phyloP scores from a whole-genome alignment of 2,329 filamentous ascomycete genomes.

The Hypoxylon sp. region DNA sequence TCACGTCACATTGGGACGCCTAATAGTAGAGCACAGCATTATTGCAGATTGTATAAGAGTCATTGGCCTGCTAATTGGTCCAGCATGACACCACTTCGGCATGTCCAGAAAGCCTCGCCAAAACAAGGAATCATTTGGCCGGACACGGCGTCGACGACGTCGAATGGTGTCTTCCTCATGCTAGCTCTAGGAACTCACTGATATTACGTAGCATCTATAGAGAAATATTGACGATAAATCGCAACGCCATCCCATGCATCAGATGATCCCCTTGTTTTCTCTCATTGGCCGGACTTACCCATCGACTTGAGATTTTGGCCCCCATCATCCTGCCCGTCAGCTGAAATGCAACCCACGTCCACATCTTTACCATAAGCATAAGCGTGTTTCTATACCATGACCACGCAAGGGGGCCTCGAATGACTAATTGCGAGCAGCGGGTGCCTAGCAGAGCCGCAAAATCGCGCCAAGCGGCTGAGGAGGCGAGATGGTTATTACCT shows the following conservation, averaged over 20 bases:
- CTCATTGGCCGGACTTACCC: no score
- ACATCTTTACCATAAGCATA: neutral
- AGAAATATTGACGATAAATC: neutral
- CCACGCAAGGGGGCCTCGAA: neutral
- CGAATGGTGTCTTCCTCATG: neutral
- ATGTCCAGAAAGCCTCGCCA: neutral
- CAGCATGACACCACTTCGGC: neutral
- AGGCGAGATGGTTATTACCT: neutral
- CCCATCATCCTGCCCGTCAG: constrained; percentile 7
- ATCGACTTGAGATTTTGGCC: neutral
- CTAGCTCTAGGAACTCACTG: neutral
- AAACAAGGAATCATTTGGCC: neutral
- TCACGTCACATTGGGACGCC: neutral
- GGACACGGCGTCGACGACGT: neutral
- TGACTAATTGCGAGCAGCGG: neutral
- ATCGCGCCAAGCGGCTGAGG: neutral
- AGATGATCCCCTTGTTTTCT: no score
- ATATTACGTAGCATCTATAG: neutral
- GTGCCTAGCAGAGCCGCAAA: neutral
- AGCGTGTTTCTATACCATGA: neutral
- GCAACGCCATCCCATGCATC: no score
- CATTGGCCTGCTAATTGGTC: neutral
- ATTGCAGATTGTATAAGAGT: neutral
- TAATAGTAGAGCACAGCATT: neutral
- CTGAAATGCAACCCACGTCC: constrained; percentile 5